These are phyloP conservation scores for Sparassis latifolia DNA, from an alignment of 1,284 basidiomycete species.

Conservation along the genomic window DNA sequence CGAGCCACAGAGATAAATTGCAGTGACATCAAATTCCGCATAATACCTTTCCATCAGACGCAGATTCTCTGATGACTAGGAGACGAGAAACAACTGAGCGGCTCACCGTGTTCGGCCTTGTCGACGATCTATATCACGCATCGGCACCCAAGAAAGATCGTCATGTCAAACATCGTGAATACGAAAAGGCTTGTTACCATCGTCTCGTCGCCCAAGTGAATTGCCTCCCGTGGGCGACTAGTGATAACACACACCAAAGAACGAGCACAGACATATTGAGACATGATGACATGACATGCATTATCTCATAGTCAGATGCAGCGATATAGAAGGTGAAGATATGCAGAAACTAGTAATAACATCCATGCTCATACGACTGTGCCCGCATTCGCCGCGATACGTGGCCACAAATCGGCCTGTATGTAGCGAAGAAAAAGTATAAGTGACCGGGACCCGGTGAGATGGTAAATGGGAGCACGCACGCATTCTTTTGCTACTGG, in stretches of 20 bases:
- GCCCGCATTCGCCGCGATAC: slow-evolving; percentile 98
- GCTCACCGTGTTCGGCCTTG: too few relatives aligned
- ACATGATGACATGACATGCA: slow-evolving; percentile 19
- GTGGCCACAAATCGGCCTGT: slow-evolving; percentile 97
- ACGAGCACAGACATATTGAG: slow-evolving; percentile 5
- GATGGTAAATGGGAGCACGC: slow-evolving; percentile 26
- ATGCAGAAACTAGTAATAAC: slow-evolving; percentile 4
- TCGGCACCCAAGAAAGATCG: too few relatives aligned
- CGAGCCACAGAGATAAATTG: neutral
- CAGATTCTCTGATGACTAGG: too few relatives aligned
- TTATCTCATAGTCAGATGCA: slow-evolving; percentile 7
- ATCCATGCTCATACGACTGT: slow-evolving; percentile 75
- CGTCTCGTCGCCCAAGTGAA: too few relatives aligned
- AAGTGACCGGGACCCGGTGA: neutral
- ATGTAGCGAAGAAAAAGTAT: neutral
- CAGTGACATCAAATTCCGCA: neutral
- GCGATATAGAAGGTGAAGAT: too few relatives aligned
- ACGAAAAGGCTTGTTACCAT: too few relatives aligned
- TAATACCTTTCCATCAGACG: too few relatives aligned
- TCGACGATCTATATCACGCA: too few relatives aligned
- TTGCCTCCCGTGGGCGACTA: too few relatives aligned
- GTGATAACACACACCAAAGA: too few relatives aligned
- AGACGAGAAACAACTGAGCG: too few relatives aligned
- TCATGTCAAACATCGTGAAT: too few relatives aligned
- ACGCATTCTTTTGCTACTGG: slow-evolving; percentile 97